Conservation (phyloP, 768 basidiomycete species). For the Naganishia randhawae region DNA sequence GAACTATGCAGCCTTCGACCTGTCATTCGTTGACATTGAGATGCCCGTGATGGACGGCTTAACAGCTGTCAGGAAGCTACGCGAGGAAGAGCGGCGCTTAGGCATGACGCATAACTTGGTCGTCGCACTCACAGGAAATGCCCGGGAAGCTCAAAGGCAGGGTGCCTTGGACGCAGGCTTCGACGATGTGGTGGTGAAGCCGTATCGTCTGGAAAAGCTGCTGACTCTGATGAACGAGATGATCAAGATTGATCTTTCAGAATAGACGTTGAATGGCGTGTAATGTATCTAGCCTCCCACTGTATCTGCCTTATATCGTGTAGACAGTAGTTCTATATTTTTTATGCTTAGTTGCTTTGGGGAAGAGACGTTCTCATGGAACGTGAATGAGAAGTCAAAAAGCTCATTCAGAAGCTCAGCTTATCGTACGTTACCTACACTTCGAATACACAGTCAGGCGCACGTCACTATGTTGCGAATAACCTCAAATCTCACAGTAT, state of each 20-base stretch:
- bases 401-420: too few relatives aligned
- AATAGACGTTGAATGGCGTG: not conserved
- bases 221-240: slow-evolving; percentile 15
- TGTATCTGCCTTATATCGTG: slow-evolving; percentile 5
- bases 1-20: slow-evolving; percentile 28
- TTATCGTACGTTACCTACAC: too few relatives aligned
- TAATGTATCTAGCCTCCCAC: not conserved
- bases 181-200: slow-evolving; percentile 33
- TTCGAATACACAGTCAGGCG: too few relatives aligned
- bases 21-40: slow-evolving; percentile 41
- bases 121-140: slow-evolving; percentile 34
- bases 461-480: too few relatives aligned
- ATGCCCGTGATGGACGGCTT: slow-evolving; percentile 46
- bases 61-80: slow-evolving; percentile 35
- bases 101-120: slow-evolving; percentile 23
- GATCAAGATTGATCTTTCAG: slow-evolving; percentile 7
- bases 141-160: slow-evolving; percentile 27
- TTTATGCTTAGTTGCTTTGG: too few relatives aligned
- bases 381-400: too few relatives aligned
- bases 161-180: slow-evolving; percentile 31
- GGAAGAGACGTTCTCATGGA: too few relatives aligned
- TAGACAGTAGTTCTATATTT: too few relatives aligned
- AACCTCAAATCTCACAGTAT: too few relatives aligned
- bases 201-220: slow-evolving; percentile 26
- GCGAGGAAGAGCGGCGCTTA: slow-evolving; percentile 26